phyloP scores from a whole-genome alignment of 495 filamentous ascomycete genomes.

The Viridothelium virens region DNA sequence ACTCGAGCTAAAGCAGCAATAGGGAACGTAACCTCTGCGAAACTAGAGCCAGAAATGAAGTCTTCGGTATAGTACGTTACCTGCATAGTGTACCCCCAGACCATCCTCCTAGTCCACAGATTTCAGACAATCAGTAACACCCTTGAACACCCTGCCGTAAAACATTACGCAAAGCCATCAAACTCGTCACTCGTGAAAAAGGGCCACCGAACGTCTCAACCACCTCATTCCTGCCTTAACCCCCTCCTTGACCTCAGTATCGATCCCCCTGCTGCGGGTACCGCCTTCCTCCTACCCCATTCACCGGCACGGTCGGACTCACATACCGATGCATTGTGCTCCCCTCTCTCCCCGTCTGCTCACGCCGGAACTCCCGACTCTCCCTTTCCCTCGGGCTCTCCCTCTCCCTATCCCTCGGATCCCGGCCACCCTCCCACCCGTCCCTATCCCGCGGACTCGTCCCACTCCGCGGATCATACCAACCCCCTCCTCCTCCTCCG shows the following conservation, averaged over 20 bases:
- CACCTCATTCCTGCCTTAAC: neutral
- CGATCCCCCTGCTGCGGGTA: slow-evolving; percentile 8
- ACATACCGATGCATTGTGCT: slow-evolving; percentile 22
- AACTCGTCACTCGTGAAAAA: neutral
- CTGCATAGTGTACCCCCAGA: neutral
- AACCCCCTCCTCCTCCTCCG: neutral
- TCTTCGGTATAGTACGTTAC: neutral
- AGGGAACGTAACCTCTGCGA: neutral
- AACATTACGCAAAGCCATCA: neutral
- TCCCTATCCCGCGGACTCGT: neutral
- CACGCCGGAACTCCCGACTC: neutral
- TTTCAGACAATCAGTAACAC: neutral
- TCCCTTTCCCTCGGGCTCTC: slow-evolving; percentile 11
- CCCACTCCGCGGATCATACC: slow-evolving; percentile 2
- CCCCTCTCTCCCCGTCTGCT: neutral
- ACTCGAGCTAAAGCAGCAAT: too few species aligned
- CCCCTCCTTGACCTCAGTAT: neutral
- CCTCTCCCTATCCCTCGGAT: slow-evolving; percentile 13
- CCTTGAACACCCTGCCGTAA: neutral
- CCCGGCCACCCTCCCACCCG: neutral
- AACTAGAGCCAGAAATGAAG: too few species aligned
- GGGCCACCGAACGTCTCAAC: neutral
- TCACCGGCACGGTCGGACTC: slow-evolving; percentile 13
- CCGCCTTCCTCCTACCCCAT: slow-evolving; percentile 23
- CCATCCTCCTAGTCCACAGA: neutral